Evolutionary conservation across 495 filamentous ascomycete genomes (phyloP), one percentile per base, ranked within the genome.

Genomic region (Poronia punctata): DNA sequence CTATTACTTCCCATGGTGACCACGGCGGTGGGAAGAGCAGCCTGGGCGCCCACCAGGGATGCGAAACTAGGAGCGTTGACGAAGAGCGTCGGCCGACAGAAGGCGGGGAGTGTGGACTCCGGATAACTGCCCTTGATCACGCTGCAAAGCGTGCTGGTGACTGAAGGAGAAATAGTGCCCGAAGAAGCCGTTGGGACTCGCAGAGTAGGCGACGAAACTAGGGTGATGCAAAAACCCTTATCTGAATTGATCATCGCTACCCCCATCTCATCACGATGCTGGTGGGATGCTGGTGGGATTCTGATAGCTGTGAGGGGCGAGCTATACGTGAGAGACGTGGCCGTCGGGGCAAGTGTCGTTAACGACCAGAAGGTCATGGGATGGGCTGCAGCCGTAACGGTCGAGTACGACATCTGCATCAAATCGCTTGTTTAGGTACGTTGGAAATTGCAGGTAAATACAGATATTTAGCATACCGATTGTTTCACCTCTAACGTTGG

Each of bases 61-160:
- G 33, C n/a, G 40, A 53, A 47, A 33, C 30, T 7, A 0, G 52
- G 36, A 3, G 51, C 51, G 43, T 58, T 58, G n/a, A 31, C 38
- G 45, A 39, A 44, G 14, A 50, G 51, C 24, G 51, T 46, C 1
- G 54, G 54, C 5, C 43, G 42, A 52, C 54, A 55, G 48, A 58
- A 58, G 45, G 53, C 48, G 14, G 54, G 52, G n/a, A 58, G 32
- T 0, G 52, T 58, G 10, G 48, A 47, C 22, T 40, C 48, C 10
- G 45, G 45, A 40, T 55, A 55, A 9, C 1, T 9, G 3, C 54
- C 54, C 1, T 18, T 36, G 35, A 58, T 58, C 3, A 49, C 23
- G 16, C 48, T 55, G 43, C 52, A 58, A 22, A 52, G 25, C 0
- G 25, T 8, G 17, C 28, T 38, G 20, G 45, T 27, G 7, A 8